Conservation (phyloP, 2,329 filamentous ascomycete species). For the Erysiphe pisi region DNA sequence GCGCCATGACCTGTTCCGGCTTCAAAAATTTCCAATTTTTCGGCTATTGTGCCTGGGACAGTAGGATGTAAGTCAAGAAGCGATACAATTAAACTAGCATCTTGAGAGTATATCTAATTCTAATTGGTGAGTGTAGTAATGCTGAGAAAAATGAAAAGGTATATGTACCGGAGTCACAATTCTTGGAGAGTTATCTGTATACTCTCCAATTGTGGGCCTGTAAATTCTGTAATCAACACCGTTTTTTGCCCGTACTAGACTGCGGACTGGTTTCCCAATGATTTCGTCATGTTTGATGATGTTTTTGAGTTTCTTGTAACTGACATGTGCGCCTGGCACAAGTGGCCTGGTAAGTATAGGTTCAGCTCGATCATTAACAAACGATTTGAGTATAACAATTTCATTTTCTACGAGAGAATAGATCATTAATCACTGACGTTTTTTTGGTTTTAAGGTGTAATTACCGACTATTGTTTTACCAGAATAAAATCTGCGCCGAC, state of each 20-base stretch:
- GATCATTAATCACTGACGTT: too few relatives aligned
- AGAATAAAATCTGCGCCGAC: too few relatives aligned
- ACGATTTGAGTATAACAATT: conserved; percentile 32
- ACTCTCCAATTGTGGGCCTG: conserved; percentile 60
- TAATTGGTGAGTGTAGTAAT: conserved; percentile 31
- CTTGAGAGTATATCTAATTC: conserved; percentile 58
- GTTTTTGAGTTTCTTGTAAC: background rate
- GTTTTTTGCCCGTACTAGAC: conserved; percentile 31
- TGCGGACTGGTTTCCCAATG: conserved; percentile 34
- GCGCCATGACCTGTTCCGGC: conserved; percentile 78
- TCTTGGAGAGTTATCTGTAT: conserved; percentile 55
- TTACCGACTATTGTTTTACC: too few relatives aligned
- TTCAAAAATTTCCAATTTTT: conserved; percentile 63
- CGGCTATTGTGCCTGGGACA: conserved; percentile 55
- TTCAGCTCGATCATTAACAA: conserved; percentile 4
- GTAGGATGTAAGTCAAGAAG: conserved; percentile 62
- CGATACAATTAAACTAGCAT: conserved; percentile 64
- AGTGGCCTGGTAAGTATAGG: conserved; percentile 22
- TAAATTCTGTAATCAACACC: conserved; percentile 39
- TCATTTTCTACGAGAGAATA: conserved; percentile 36
- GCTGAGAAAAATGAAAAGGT: background rate
- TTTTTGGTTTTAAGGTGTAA: too few relatives aligned
- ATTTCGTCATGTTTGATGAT: conserved; percentile 39
- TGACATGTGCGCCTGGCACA: background rate
- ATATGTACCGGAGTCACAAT: conserved; percentile 62